A percentile compares a stretch with the other conserved stretches of the same genome.
phyloP scores from a whole-genome alignment of 768 basidiomycete species.

The Trametes sanguinea region DNA sequence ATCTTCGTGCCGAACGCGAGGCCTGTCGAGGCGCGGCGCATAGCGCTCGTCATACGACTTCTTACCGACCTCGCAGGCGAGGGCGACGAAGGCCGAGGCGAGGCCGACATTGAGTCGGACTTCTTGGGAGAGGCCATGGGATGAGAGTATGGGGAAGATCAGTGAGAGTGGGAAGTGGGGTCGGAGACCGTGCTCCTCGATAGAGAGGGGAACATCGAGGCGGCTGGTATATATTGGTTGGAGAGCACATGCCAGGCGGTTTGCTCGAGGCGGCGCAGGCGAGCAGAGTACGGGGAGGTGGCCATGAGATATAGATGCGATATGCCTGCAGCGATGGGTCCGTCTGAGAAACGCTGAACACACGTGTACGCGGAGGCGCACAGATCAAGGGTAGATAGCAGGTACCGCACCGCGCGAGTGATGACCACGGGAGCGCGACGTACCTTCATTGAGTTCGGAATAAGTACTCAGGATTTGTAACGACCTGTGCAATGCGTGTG shows the following conservation, averaged over 20 bases:
- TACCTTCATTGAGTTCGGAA: not conserved
- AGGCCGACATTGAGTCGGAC: conserved; percentile 18
- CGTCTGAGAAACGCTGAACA: conserved; percentile 16
- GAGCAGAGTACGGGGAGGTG: conserved; percentile 5
- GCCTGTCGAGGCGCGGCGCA: conserved; percentile 62
- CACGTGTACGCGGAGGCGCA: conserved; percentile 22
- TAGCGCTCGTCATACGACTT: conserved; percentile 58
- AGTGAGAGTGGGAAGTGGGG: not conserved
- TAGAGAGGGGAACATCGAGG: conserved; percentile 6
- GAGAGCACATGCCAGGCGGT: conserved; percentile 20
- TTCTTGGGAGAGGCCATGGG: conserved; percentile 22
- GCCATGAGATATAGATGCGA: conserved; percentile 23
- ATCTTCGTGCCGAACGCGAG: conserved; percentile 39
- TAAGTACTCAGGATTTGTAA: too few relatives aligned
- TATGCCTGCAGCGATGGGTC: conserved; percentile 21
- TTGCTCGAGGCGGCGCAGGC: conserved; percentile 21
- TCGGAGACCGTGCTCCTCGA: conserved; percentile 18
- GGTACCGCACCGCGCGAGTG: not conserved
- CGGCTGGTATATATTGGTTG: conserved; percentile 13
- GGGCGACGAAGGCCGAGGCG: conserved; percentile 25
- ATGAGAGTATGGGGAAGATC: not conserved
- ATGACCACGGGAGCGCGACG: not conserved
- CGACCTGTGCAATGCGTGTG: too few relatives aligned
- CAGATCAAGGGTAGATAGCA: conserved; percentile 15
- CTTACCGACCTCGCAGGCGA: conserved; percentile 41